Evolutionary conservation across 2,329 filamentous ascomycete species (phyloP).

Genomic region (Plectosphaerella plurivora): DNA sequence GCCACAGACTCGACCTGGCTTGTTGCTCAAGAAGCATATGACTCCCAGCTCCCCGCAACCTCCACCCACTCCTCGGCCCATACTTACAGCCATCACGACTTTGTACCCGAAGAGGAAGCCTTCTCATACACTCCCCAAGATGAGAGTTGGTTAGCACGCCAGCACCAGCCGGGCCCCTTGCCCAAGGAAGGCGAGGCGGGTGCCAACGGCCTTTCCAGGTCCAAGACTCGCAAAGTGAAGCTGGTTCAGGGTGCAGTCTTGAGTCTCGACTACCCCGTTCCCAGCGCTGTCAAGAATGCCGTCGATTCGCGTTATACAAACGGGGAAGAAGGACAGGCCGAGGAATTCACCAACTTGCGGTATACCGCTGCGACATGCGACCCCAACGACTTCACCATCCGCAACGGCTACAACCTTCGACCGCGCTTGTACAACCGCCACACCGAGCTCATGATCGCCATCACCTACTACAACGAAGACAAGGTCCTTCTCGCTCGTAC

Average conservation of each 20-base stretch:
- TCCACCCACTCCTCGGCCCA: slow-evolving; percentile 1
- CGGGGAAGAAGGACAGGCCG: slow-evolving; percentile 69
- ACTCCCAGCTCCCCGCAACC: slow-evolving; percentile 11
- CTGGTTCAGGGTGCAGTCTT: slow-evolving; percentile 83
- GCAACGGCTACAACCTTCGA: slow-evolving; percentile 87
- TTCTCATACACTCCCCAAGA: slow-evolving; percentile 21
- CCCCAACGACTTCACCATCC: slow-evolving; percentile 84
- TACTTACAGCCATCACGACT: slow-evolving; percentile 4
- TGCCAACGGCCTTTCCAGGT: slow-evolving; percentile 66
- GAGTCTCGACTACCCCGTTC: slow-evolving; percentile 84
- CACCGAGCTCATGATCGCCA: slow-evolving; percentile 81
- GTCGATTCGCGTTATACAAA: slow-evolving; percentile 80
- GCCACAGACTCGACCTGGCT: slow-evolving; percentile 66
- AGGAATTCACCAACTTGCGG: slow-evolving; percentile 88
- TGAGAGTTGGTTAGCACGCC: slow-evolving; percentile 32
- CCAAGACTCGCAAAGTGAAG: slow-evolving; percentile 84
- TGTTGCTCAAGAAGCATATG: slow-evolving; percentile 55
- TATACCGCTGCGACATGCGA: slow-evolving; percentile 88
- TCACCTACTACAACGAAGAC: slow-evolving; percentile 93
- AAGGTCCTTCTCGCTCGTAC: slow-evolving; percentile 79
- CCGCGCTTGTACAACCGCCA: slow-evolving; percentile 90
- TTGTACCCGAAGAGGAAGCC: slow-evolving; percentile 12
- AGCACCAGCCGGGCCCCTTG: slow-evolving; percentile 54
- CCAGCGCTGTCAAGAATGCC: slow-evolving; percentile 84
- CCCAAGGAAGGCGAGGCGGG: slow-evolving; percentile 8